These are phyloP conservation scores for Phytopythium sindhum DNA, from an alignment of 352 stramenopile genomes.

Conservation along the genomic window DNA sequence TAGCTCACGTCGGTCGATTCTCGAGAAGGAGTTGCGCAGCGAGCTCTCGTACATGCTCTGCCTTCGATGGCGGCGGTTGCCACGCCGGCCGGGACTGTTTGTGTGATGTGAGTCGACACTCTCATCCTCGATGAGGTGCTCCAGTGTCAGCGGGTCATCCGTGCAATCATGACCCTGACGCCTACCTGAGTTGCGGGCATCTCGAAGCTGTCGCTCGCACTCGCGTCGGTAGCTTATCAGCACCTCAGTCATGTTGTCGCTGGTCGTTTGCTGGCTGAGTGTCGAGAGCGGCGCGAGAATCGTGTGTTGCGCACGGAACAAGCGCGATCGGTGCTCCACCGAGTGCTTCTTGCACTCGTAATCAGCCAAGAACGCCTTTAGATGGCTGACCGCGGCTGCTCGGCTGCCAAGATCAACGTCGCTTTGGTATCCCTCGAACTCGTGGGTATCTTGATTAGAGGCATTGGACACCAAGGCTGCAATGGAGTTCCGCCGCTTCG, in stretches of 20 bases:
- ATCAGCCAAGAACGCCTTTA: slow-evolving; percentile 30
- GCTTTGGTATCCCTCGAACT: background rate
- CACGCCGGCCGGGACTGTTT: background rate
- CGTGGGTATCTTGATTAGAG: slow-evolving; percentile 3
- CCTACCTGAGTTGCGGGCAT: background rate
- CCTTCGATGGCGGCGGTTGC: background rate
- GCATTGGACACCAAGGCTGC: background rate
- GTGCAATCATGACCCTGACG: background rate
- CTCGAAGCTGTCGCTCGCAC: background rate
- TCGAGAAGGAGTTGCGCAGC: background rate
- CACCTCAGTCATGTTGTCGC: slow-evolving; percentile 1
- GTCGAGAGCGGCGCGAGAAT: slow-evolving; percentile 24
- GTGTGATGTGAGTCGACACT: too few species aligned
- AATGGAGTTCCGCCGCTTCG: background rate
- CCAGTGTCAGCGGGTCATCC: slow-evolving; percentile 3
- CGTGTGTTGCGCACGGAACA: slow-evolving; percentile 28
- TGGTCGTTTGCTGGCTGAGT: slow-evolving; percentile 17
- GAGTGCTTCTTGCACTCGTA: slow-evolving; percentile 23
- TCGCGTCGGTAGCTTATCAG: slow-evolving; percentile 3
- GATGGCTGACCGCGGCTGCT: slow-evolving; percentile 4
- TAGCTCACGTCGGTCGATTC: background rate
- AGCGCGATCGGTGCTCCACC: slow-evolving; percentile 22
- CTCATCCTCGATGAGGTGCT: slow-evolving; percentile 2
- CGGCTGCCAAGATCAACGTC: background rate
- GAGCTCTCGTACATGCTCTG: slow-evolving; percentile 1